phyloP scores from a whole-genome alignment of 2,329 filamentous ascomycete genomes.

The Periconia sp. region DNA sequence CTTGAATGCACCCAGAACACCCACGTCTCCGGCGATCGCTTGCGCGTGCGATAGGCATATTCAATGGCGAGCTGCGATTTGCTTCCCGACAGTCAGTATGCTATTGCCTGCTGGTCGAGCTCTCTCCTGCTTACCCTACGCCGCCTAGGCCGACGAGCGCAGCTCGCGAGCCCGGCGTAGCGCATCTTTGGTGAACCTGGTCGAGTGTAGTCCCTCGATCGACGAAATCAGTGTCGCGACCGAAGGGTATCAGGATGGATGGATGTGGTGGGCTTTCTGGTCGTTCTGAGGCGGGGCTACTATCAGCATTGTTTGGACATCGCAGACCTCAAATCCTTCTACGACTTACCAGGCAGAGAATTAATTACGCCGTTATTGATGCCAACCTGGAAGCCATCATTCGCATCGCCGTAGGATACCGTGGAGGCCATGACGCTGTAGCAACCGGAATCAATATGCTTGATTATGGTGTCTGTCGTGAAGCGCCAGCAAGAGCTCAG shows the following conservation, averaged over 20 bases:
- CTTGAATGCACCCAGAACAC: slow-evolving; percentile 6
- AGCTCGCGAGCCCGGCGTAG: slow-evolving; percentile 10
- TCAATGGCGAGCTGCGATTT: slow-evolving; percentile 16
- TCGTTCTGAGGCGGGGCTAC: neutral
- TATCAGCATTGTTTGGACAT: neutral
- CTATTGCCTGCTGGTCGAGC: neutral
- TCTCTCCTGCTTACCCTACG: slow-evolving; percentile 13
- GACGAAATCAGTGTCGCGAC: slow-evolving; percentile 22
- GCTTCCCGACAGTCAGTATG: neutral
- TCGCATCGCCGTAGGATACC: neutral
- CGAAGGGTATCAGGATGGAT: slow-evolving; percentile 20
- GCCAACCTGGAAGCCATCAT: neutral
- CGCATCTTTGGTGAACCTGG: slow-evolving; percentile 13
- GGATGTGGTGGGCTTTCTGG: neutral
- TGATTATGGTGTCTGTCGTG: neutral
- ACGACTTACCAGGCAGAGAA: neutral
- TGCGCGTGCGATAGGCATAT: slow-evolving; percentile 2
- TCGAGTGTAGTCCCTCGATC: slow-evolving; percentile 15
- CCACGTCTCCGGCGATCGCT: slow-evolving; percentile 7
- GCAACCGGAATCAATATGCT: too few relatives aligned
- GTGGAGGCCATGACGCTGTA: neutral
- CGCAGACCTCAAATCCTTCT: neutral
- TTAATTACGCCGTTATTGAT: neutral
- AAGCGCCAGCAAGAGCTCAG: neutral
- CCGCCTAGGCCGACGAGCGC: slow-evolving; percentile 30